A percentile compares a stretch with the other conserved stretches of the same genome.
Conservation (phyloP, 495 filamentous ascomycete genomes). For the Aspergillus avenaceus region DNA sequence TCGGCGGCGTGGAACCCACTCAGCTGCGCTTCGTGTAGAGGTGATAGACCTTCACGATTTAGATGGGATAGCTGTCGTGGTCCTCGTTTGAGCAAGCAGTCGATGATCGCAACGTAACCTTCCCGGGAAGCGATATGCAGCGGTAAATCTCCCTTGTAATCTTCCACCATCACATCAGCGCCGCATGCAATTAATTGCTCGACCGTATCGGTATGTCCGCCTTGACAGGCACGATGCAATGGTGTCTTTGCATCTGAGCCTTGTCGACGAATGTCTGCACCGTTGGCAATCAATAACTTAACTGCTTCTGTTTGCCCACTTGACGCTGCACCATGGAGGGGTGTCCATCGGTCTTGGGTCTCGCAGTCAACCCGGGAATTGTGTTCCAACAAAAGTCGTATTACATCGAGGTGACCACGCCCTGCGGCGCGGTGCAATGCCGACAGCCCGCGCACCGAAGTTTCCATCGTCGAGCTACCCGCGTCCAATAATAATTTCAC, state of each 20-base stretch:
- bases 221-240: constrained; percentile 10
- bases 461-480: background rate
- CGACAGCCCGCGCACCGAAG: background rate
- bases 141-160: constrained; percentile 2
- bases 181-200: background rate
- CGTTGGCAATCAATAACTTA: background rate
- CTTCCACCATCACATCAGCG: constrained; percentile 1
- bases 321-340: constrained; percentile 4
- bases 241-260: background rate
- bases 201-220: constrained; percentile 8
- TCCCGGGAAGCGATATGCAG: constrained; percentile 6
- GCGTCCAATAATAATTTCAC: background rate
- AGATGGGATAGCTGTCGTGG: background rate
- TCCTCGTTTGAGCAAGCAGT: background rate
- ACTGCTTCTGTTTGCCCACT: constrained; percentile 5
- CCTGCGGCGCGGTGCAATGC: constrained; percentile 8
- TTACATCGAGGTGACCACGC: background rate
- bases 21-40: constrained; percentile 4
- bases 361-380: background rate
- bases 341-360: constrained; percentile 6
- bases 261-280: background rate
- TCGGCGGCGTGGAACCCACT: background rate
- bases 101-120: constrained; percentile 4
- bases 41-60: background rate
- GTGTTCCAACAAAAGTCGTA: background rate